phyloP scores from a whole-genome alignment of 768 basidiomycete species.

The Amanita subjunquillea region DNA sequence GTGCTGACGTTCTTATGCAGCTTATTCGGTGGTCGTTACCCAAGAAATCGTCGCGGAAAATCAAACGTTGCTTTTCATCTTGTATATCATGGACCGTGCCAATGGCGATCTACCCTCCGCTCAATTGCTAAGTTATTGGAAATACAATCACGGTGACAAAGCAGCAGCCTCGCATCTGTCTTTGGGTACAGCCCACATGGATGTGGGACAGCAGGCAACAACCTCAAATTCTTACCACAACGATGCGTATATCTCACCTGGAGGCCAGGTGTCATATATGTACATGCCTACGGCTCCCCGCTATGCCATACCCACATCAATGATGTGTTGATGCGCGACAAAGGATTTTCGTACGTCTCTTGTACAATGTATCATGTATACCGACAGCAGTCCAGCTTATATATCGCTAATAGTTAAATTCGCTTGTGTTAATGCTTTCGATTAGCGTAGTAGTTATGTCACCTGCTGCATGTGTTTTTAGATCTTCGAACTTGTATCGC shows the following conservation, averaged over 20 bases:
- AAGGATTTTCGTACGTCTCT: not conserved
- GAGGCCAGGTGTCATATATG: conserved; percentile 28
- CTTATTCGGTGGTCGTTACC: conserved; percentile 43
- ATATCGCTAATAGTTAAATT: conserved; percentile 5
- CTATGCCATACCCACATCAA: conserved; percentile 12
- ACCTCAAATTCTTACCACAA: not conserved
- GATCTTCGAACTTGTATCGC: not conserved
- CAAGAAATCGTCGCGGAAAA: conserved; percentile 66
- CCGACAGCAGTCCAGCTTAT: not conserved
- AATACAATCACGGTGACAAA: conserved; percentile 21
- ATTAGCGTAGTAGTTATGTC: not conserved
- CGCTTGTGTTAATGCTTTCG: conserved; percentile 5
- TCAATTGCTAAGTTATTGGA: conserved; percentile 44
- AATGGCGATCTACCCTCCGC: conserved; percentile 45
- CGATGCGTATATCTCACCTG: conserved; percentile 11
- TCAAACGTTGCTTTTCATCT: conserved; percentile 48
- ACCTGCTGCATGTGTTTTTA: conserved; percentile 2
- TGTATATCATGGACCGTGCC: conserved; percentile 60
- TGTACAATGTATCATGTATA: conserved; percentile 8
- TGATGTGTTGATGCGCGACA: conserved; percentile 7
- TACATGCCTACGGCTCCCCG: conserved; percentile 27
- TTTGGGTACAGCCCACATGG: not conserved
- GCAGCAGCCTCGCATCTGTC: conserved; percentile 8
- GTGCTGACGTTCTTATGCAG: conserved; percentile 16
- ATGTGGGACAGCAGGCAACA: not conserved